Conservation (phyloP, 208 protist genomes). For the Crithidia acanthocephali region DNA sequence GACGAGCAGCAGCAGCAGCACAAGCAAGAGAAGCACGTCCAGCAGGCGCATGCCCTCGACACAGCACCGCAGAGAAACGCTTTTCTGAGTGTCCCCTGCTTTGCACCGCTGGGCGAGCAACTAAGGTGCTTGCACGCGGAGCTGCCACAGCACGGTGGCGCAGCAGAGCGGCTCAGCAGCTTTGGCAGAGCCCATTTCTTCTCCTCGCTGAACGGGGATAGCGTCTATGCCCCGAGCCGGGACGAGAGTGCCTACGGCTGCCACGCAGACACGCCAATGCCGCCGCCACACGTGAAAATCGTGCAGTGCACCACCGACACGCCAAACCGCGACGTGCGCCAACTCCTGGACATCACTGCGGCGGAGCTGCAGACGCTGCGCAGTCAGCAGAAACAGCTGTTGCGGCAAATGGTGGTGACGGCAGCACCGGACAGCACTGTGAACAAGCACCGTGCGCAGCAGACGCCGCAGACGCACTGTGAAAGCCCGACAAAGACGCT, state of each 20-base stretch:
- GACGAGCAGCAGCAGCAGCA: background rate
- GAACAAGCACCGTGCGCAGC: too few relatives aligned
- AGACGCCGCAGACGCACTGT: too few relatives aligned
- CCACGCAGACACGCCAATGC: conserved; percentile 9
- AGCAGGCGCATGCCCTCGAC: background rate
- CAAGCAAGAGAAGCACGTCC: too few relatives aligned
- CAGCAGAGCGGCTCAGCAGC: background rate
- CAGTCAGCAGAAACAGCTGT: conserved; percentile 4
- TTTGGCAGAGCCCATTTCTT: background rate
- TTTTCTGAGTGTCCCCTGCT: background rate
- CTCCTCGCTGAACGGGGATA: conserved; percentile 1
- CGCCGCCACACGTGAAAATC: conserved; percentile 11
- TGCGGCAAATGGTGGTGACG: background rate
- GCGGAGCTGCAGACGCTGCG: conserved; percentile 8
- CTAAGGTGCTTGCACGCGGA: background rate
- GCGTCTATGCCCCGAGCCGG: background rate
- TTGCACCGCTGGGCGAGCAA: conserved; percentile 4
- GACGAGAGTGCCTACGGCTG: conserved; percentile 9
- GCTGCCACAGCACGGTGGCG: background rate
- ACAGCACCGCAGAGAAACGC: background rate
- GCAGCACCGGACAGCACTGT: background rate
- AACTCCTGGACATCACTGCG: conserved; percentile 22
- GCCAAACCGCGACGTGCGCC: background rate
- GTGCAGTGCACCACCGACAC: conserved; percentile 9
- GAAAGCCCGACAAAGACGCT: too few relatives aligned